These are phyloP conservation scores for Geotrichum fermentans DNA, from an alignment of 1,139 yeast species.

Conservation along the genomic window DNA sequence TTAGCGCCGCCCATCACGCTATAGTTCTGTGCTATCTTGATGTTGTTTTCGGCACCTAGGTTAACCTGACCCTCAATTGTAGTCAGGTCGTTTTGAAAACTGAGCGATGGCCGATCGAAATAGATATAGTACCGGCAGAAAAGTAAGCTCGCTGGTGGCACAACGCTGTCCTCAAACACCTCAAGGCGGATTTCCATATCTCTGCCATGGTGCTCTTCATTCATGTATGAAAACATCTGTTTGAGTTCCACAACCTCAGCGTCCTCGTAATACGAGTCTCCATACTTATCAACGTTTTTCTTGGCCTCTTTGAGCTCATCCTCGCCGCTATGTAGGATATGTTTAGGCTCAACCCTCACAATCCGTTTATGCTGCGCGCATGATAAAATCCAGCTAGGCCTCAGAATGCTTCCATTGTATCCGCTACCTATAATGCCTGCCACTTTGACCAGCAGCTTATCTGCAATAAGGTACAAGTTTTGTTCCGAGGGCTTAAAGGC, in stretches of 20 bases:
- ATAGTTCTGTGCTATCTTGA: constrained; percentile 8
- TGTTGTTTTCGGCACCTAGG: constrained; percentile 13
- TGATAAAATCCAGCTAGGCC: constrained; percentile 69
- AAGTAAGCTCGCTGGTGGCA: constrained; percentile 2
- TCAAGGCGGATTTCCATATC: constrained; percentile 3
- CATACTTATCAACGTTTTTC: constrained; percentile 31
- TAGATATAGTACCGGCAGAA: constrained; percentile 7
- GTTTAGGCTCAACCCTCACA: constrained; percentile 54
- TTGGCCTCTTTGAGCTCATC: constrained; percentile 21
- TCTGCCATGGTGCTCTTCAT: not conserved
- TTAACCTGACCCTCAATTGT: not conserved
- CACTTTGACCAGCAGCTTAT: constrained; percentile 46
- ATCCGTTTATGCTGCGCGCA: constrained; percentile 46
- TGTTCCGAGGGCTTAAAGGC: constrained; percentile 22
- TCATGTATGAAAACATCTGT: constrained; percentile 12
- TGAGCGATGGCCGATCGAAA: constrained; percentile 8
- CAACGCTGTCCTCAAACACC: not conserved
- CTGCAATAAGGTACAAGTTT: constrained; percentile 45
- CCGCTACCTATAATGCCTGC: constrained; percentile 39
- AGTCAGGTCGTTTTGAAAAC: not conserved
- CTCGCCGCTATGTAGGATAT: constrained; percentile 21
- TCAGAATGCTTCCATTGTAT: constrained; percentile 53
- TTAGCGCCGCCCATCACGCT: constrained; percentile 14
- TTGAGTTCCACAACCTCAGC: constrained; percentile 4
- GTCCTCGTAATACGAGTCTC: constrained; percentile 30